Conservation (phyloP, 2,329 filamentous ascomycete genomes). For the Fusarium agapanthi region DNA sequence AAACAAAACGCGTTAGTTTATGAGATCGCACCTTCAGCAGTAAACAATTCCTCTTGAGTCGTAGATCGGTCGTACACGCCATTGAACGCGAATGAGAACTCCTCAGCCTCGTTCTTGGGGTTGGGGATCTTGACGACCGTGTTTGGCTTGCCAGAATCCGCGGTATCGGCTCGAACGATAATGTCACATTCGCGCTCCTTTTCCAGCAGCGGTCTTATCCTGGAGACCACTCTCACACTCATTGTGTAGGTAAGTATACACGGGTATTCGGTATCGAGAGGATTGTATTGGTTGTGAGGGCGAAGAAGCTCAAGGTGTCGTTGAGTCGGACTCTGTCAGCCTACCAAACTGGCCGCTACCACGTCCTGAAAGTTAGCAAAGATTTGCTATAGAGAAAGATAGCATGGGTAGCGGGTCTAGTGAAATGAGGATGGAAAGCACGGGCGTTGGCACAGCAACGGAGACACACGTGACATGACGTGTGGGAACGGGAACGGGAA, state of each 20-base stretch:
- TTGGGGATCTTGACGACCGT: conserved; percentile 88
- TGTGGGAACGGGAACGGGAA: conserved; percentile 48
- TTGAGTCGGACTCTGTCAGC: conserved; percentile 33
- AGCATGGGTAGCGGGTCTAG: conserved; percentile 21
- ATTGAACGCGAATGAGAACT: conserved; percentile 95
- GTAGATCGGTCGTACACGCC: conserved; percentile 84
- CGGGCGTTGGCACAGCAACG: conserved; percentile 42
- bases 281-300: conserved; percentile 16
- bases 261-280: conserved; percentile 9
- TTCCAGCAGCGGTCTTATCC: conserved; percentile 87
- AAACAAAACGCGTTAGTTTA: conserved; percentile 5
- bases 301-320: conserved; percentile 22
- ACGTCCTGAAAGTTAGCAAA: conserved; percentile 34
- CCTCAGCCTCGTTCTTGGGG: conserved; percentile 89
- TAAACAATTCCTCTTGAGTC: conserved; percentile 87
- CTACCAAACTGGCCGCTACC: conserved; percentile 39
- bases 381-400: conserved; percentile 28
- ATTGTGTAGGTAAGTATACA: conserved; percentile 47
- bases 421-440: conserved; percentile 14
- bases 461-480: conserved; percentile 32
- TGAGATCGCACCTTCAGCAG: conserved; percentile 76
- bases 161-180: conserved; percentile 76
- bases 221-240: conserved; percentile 86
- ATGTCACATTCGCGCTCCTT: conserved; percentile 87
- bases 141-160: conserved; percentile 67